Conservation (phyloP, 1,284 basidiomycete species). For the Mycena citricolor region DNA sequence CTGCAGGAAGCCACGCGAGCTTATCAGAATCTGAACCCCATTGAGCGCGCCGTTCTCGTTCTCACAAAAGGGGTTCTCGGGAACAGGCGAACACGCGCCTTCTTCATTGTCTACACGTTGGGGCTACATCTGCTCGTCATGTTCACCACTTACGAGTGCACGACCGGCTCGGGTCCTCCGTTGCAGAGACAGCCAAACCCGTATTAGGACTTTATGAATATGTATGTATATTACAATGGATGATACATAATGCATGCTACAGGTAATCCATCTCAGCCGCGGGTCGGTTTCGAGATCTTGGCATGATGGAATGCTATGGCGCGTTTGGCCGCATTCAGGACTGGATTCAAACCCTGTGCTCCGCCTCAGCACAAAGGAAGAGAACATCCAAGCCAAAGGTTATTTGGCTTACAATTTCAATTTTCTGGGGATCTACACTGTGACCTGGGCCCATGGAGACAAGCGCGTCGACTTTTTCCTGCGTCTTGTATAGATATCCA, state of each 20-base stretch:
- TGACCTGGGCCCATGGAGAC: slow-evolving; percentile 61
- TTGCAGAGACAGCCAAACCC: slow-evolving; percentile 46
- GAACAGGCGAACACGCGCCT: slow-evolving; percentile 79
- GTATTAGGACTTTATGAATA: slow-evolving; percentile 28
- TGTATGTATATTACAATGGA: slow-evolving; percentile 23
- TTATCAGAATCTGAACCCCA: slow-evolving; percentile 87
- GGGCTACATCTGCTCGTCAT: slow-evolving; percentile 78
- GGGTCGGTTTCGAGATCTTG: slow-evolving; percentile 33
- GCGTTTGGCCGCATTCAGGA: slow-evolving; percentile 75
- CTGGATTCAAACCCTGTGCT: slow-evolving; percentile 75
- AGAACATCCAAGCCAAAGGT: no score
- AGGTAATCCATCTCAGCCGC: slow-evolving; percentile 18
- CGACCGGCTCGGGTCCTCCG: slow-evolving; percentile 47
- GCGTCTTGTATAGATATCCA: slow-evolving; percentile 76
- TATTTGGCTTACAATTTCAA: slow-evolving; percentile 73
- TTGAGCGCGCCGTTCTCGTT: slow-evolving; percentile 86
- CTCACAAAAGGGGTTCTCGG: slow-evolving; percentile 86
- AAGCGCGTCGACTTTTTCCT: slow-evolving; percentile 78
- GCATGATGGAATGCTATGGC: slow-evolving; percentile 63
- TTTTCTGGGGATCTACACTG: slow-evolving; percentile 61
- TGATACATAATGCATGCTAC: slow-evolving; percentile 15
- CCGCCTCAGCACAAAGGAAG: slow-evolving; percentile 10
- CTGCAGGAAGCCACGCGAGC: slow-evolving; percentile 87
- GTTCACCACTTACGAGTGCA: slow-evolving; percentile 75
- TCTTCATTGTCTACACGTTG: slow-evolving; percentile 82